Percentiles rank a stretch among this genome's conserved stretches.
phyloP scores from a whole-genome alignment of 2,329 filamentous ascomycete species.

The Trichoderma simmonsii region DNA sequence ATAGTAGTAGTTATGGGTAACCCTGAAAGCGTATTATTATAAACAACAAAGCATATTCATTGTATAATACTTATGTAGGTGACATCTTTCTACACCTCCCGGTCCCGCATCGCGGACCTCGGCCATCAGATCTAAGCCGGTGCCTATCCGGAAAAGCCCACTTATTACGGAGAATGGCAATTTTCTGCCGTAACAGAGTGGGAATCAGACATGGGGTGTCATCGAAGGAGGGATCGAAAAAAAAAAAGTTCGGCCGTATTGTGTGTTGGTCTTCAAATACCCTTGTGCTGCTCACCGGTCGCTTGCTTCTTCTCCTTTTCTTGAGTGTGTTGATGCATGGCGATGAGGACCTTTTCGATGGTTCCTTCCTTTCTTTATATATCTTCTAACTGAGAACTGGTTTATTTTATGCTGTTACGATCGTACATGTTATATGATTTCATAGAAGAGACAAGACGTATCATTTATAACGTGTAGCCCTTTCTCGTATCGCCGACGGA shows the following conservation, averaged over 20 bases:
- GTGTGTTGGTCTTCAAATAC: constrained; percentile 1
- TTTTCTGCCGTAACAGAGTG: neutral
- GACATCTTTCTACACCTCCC: neutral
- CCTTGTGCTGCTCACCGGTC: neutral
- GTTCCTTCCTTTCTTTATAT: neutral
- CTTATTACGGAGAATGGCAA: constrained; percentile 5
- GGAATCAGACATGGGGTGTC: neutral
- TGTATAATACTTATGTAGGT: neutral
- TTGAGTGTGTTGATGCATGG: neutral
- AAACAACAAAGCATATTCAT: too few relatives aligned
- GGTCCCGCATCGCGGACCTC: constrained; percentile 5
- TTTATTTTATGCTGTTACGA: neutral
- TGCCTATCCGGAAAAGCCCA: neutral
- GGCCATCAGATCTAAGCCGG: constrained; percentile 6
- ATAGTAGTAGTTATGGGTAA: neutral
- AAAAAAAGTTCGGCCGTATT: neutral
- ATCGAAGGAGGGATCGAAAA: neutral
- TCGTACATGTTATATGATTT: neutral
- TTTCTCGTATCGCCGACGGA: neutral
- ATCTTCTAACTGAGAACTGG: neutral
- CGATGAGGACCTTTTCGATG: neutral
- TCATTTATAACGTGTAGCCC: neutral
- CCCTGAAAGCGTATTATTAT: neutral
- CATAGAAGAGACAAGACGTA: neutral
- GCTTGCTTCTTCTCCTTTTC: neutral